Percentiles rank a stretch among this genome's conserved stretches.
These are phyloP conservation scores for Thelephora terrestris DNA, from an alignment of 1,284 basidiomycete genomes.

Conservation along the genomic window DNA sequence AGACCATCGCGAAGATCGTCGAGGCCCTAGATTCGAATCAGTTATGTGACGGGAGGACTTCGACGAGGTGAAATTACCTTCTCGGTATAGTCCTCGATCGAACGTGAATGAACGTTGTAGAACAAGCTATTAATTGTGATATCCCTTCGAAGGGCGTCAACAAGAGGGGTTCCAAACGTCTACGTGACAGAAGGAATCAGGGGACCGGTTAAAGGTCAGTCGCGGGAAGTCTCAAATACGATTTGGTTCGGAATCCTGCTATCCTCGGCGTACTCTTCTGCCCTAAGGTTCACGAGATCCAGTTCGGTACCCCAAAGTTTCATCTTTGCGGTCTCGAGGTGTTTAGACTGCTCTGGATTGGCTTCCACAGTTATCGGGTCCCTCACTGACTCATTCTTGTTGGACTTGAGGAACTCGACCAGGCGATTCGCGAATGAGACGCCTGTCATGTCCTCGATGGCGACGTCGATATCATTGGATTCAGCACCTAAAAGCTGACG, in stretches of 20 bases:
- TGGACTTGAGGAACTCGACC: constrained; percentile 51
- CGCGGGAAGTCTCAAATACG: constrained; percentile 34
- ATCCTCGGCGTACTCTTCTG: constrained; percentile 82
- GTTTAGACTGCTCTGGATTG: constrained; percentile 97
- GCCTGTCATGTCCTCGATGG: constrained; percentile 85
- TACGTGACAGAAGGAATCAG: constrained; percentile 22
- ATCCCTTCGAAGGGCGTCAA: constrained; percentile 89
- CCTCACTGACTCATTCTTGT: constrained; percentile 46
- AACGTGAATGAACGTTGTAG: constrained; percentile 88
- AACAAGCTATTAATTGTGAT: constrained; percentile 95
- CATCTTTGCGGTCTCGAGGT: constrained; percentile 94
- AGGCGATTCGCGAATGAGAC: constrained; percentile 82
- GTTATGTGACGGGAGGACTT: background rate
- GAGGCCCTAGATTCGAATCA: constrained; percentile 51
- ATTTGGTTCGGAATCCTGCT: constrained; percentile 87
- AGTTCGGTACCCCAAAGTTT: constrained; percentile 77
- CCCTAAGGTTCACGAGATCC: constrained; percentile 92
- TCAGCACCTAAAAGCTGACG: constrained; percentile 71
- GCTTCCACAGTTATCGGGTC: constrained; percentile 77
- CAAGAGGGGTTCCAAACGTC: constrained; percentile 86
- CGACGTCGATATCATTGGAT: constrained; percentile 93
- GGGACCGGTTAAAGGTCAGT: background rate
- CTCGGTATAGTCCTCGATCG: constrained; percentile 84
- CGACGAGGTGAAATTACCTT: constrained; percentile 35
- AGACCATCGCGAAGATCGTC: constrained; percentile 72